Percentiles rank a stretch among this genome's conserved stretches.
Evolutionary conservation across 2,329 filamentous ascomycete genomes (phyloP).

Genomic region (Sporothrix dimorphospora): DNA sequence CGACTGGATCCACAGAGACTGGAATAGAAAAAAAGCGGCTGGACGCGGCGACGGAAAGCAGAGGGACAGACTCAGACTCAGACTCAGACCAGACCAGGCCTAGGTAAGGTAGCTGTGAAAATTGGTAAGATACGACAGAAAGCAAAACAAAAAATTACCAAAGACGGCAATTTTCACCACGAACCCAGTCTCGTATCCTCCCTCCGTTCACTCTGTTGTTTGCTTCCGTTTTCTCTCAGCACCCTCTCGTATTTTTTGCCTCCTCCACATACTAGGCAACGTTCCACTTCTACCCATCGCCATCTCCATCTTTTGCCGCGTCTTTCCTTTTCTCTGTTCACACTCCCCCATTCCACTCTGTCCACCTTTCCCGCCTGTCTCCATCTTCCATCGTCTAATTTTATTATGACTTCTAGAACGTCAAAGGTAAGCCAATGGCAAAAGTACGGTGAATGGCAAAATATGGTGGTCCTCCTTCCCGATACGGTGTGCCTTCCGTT

Average conservation of each 20-base stretch:
- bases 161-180: constrained; percentile 1
- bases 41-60: constrained; percentile 1
- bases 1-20: neutral
- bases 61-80: neutral
- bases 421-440: neutral
- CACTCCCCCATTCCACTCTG: neutral
- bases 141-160: neutral
- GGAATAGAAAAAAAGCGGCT: constrained; percentile 10
- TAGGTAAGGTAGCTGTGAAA: constrained; percentile 1
- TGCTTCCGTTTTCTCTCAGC: neutral
- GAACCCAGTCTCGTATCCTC: neutral
- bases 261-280: neutral
- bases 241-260: neutral
- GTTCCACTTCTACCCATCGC: neutral
- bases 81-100: neutral
- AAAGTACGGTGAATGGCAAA: neutral
- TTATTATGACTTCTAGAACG: constrained; percentile 8
- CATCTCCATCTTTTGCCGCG: constrained; percentile 18
- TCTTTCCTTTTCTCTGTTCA: constrained; percentile 2
- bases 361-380: neutral
- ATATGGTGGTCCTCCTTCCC: neutral
- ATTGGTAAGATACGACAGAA: neutral
- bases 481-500: constrained; percentile 10
- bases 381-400: constrained; percentile 16
- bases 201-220: neutral